These are phyloP conservation scores for Vicia villosa DNA, from an alignment of 306 rosid species.

Conservation along the genomic window DNA sequence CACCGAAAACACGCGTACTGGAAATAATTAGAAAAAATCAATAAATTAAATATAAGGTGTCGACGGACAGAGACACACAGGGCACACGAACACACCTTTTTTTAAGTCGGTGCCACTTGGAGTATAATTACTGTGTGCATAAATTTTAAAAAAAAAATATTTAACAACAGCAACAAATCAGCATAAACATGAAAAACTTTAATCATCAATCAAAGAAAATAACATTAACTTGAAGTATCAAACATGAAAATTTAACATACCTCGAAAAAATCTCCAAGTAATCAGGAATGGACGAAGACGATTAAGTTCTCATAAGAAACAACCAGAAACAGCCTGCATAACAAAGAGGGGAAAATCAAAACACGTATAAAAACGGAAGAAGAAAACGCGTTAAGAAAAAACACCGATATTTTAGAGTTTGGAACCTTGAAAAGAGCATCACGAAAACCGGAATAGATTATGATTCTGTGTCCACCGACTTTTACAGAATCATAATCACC, in stretches of 20 bases:
- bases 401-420: too few relatives aligned
- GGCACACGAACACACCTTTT: too few relatives aligned
- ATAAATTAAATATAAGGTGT: too few relatives aligned
- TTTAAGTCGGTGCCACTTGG: too few relatives aligned
- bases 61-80: too few relatives aligned
- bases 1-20: too few relatives aligned
- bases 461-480: too few relatives aligned
- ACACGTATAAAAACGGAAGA: not conserved
- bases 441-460: too few relatives aligned
- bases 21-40: too few relatives aligned
- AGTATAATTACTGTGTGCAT: too few relatives aligned
- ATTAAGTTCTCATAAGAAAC: slow-evolving; percentile 48
- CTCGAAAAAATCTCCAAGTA: slow-evolving; percentile 37
- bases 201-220: not conserved
- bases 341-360: slow-evolving; percentile 1
- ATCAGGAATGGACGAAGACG: not conserved
- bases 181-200: slow-evolving; percentile 8
- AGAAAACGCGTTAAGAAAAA: slow-evolving; percentile 26
- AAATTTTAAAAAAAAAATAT: too few relatives aligned
- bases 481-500: too few relatives aligned
- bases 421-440: not conserved
- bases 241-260: slow-evolving; percentile 32
- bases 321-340: slow-evolving; percentile 41
- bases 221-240: slow-evolving; percentile 2
- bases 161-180: not conserved